Percentiles rank a stretch among this genome's conserved stretches.
phyloP scores from a whole-genome alignment of 1,284 basidiomycete genomes.

The Malassezia dermatis region DNA sequence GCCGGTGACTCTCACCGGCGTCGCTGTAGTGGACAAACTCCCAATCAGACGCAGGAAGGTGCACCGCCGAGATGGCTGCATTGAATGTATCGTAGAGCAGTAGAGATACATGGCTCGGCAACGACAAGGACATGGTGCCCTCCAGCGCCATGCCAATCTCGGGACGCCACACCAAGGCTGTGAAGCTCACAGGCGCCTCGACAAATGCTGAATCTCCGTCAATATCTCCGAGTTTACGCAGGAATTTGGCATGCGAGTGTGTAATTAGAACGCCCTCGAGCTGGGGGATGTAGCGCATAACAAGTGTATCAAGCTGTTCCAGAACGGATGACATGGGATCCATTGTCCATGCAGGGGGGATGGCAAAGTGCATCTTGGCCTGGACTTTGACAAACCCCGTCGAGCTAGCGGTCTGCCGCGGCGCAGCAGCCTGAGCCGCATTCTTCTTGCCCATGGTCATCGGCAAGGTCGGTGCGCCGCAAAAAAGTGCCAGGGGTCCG shows the following conservation, averaged over 20 bases:
- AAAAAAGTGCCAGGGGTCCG: not conserved
- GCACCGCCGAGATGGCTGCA: constrained; percentile 83
- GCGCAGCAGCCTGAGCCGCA: not conserved
- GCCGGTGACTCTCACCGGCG: constrained; percentile 23
- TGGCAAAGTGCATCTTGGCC: constrained; percentile 32
- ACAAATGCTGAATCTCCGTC: constrained; percentile 78
- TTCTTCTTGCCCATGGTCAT: constrained; percentile 4
- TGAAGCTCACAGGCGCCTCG: constrained; percentile 65
- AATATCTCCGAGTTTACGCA: constrained; percentile 61
- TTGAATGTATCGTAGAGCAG: constrained; percentile 92
- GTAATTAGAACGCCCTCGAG: constrained; percentile 77
- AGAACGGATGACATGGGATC: constrained; percentile 29
- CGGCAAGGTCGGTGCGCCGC: constrained; percentile 1
- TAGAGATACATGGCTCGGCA: constrained; percentile 85
- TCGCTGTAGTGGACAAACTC: constrained; percentile 65
- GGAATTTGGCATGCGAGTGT: constrained; percentile 66
- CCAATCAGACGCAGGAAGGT: constrained; percentile 72
- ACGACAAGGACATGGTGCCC: constrained; percentile 76
- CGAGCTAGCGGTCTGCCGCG: not conserved
- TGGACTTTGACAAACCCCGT: constrained; percentile 31
- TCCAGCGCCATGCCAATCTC: constrained; percentile 76
- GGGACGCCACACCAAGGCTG: constrained; percentile 81
- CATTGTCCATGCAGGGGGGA: constrained; percentile 32
- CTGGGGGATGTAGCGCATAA: constrained; percentile 65
- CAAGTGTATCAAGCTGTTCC: constrained; percentile 42